Conservation (phyloP, 352 stramenopile species). For the Pythium guiyangense region DNA sequence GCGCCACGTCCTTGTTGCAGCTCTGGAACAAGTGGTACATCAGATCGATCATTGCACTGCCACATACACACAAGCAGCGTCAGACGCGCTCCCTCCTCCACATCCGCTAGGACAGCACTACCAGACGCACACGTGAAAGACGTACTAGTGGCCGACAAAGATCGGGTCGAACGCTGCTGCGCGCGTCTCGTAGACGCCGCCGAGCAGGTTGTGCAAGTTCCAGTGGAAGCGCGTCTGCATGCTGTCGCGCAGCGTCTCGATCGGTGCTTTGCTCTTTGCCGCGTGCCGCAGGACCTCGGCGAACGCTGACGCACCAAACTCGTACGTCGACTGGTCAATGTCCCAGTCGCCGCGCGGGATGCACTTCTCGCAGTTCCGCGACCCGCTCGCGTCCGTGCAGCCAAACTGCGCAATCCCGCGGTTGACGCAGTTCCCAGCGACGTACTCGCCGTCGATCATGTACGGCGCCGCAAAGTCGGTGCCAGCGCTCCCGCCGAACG, state of each 20-base stretch:
- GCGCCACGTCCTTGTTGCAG: constrained; percentile 34
- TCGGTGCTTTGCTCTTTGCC: constrained; percentile 20
- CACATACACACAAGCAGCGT: not conserved
- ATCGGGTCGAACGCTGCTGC: constrained; percentile 33
- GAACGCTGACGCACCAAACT: constrained; percentile 60
- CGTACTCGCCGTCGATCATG: constrained; percentile 25
- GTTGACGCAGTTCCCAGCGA: constrained; percentile 54
- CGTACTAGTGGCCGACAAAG: constrained; percentile 35
- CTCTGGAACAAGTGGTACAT: constrained; percentile 62
- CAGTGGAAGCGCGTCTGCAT: constrained; percentile 37
- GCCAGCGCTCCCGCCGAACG: constrained; percentile 48
- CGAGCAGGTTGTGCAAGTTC: constrained; percentile 34
- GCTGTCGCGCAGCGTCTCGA: constrained; percentile 27
- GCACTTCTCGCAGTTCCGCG: constrained; percentile 48
- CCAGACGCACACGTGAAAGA: constrained; percentile 10
- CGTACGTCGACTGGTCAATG: constrained; percentile 54
- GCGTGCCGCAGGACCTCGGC: constrained; percentile 51
- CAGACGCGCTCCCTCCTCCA: too few species aligned
- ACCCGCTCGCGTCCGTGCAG: constrained; percentile 25
- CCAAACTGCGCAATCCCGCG: constrained; percentile 35
- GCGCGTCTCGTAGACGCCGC: constrained; percentile 28
- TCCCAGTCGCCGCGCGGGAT: constrained; percentile 62
- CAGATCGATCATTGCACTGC: constrained; percentile 44
- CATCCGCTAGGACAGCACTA: not conserved
- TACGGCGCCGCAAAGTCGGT: constrained; percentile 18